Base-by-base conservation (phyloP, 2,329 filamentous ascomycete species). In the Stagonosporopsis vannaccii region DNA sequence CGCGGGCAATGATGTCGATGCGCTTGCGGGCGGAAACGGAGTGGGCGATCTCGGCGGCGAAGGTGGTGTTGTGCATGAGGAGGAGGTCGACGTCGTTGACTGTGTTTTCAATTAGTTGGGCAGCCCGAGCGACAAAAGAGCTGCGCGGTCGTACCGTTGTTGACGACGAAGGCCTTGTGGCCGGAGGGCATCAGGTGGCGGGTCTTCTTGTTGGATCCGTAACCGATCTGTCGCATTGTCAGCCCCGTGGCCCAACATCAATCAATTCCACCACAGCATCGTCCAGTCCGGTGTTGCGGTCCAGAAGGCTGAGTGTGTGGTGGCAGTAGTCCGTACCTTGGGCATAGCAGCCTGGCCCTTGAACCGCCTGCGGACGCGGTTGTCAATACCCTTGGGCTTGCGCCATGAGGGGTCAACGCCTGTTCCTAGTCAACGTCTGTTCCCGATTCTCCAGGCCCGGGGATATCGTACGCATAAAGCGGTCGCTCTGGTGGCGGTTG, bases 371-470 rank as follows among this genome's bases (percentile, higher is more conserved):
- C 95, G 91, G 80, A 99, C 94, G 77, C 91, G 86, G 86, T 93
- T 96, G 85, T 99, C 95, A 83, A 99, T 99, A 92, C 95, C 95
- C 91, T 99, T 99, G 73, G 95, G 95, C 88, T 98, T 99, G 84
- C 95, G 90, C 95, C 95, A 99, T 87, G 87, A 89, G 72, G 90
- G 80, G 78, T 86, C 89, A 73, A 98, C 89, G 80, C 72, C 72
- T 74, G 49, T 68, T 61, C 62, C 61, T 20, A 66, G 69, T 75
- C 71, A 75, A 67, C 60, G 56, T 50, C 59, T 37, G 6, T 45
- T 44, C 59, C 56, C 41, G 35, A 57, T 20, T 35, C 46, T 43
- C 61, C 43, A 46, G 39, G 44, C 43, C 54, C 43, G 42, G 22
- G 59, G 48, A 32, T 62, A 47, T 65, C 72, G 71, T 68, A 75